Evolutionary conservation across 2,329 filamentous ascomycete genomes (phyloP), one percentile per base, ranked within the genome.

Genomic region (Stemphylium lycopersici): DNA sequence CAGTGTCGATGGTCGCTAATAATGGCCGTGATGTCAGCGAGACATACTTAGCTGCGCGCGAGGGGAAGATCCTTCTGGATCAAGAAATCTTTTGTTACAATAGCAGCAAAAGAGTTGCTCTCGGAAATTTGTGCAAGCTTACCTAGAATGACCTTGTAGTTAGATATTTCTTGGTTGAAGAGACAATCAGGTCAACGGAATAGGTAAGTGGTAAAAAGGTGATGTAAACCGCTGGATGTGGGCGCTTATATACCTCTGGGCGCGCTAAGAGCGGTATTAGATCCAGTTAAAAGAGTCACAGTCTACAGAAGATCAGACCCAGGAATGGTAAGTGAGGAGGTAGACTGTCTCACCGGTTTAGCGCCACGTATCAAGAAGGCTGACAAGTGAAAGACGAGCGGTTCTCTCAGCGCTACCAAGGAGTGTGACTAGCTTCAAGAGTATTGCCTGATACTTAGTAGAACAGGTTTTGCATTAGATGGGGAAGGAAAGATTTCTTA

Each of bases 351-450:
- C 22, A n/a, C 18, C 24, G 18, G 31, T 31, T 16, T 40, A 24
- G 6, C 33, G 36, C 46, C 32, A 50, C 33, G 41, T 48, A 34
- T 43, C 38, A 16, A 18, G 40, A 29, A 29, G 24, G 15, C 2
- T 34, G 38, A 20, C 38, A 44, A 48, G 53, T 56, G 43, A 44
- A 52, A 56, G 44, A 41, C 12, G 24, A 29, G 20, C 15, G 10
- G 24, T 18, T 29, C 16, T 18, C 3, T 42, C 15, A 8, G 39
- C 13, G 36, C 15, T 42, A 37, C n/a, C 32, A 39, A 12, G 16
- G 26, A 33, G 18, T 15, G 20, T 24, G 26, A 13, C n/a, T 26
- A 22, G 29, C 6, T n/a, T 18, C 13, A 32, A 16, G 20, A n/a
- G 13, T 40, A 12, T 15, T 26, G n/a, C 6, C 36, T 15, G 3